These are phyloP conservation scores for Solanum hybrid DNA, from an alignment of 305 asterid genomes.

Conservation along the genomic window DNA sequence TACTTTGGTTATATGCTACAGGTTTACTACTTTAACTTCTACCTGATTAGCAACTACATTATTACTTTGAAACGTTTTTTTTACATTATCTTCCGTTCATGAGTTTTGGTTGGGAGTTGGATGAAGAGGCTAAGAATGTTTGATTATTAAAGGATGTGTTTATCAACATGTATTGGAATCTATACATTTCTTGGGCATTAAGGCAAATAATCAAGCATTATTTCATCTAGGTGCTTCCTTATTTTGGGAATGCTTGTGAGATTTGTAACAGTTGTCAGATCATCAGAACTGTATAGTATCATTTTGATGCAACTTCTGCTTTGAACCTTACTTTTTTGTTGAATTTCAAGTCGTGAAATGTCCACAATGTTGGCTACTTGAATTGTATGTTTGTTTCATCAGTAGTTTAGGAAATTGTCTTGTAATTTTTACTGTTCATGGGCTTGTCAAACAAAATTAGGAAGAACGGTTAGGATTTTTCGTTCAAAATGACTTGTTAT, in stretches of 20 bases:
- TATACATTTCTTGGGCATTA: background rate
- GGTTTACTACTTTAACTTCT: background rate
- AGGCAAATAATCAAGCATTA: background rate
- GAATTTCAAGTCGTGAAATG: background rate
- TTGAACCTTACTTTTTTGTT: background rate
- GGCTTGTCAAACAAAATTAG: background rate
- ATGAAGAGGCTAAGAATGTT: background rate
- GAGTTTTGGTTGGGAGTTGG: background rate
- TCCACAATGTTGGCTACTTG: background rate
- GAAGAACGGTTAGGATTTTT: background rate
- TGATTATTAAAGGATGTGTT: background rate
- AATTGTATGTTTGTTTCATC: background rate
- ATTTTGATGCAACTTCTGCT: background rate
- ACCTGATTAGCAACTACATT: background rate
- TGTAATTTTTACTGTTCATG: background rate
- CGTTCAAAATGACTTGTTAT: background rate
- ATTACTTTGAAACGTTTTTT: background rate
- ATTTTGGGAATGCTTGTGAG: background rate
- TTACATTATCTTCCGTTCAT: background rate
- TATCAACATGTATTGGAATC: background rate
- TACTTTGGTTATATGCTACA: background rate
- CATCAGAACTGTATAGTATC: background rate
- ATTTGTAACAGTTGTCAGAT: background rate
- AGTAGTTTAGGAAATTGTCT: background rate
- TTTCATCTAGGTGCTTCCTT: background rate